Conservation (phyloP, 2,329 filamentous ascomycete genomes). For the Knufia petricola region DNA sequence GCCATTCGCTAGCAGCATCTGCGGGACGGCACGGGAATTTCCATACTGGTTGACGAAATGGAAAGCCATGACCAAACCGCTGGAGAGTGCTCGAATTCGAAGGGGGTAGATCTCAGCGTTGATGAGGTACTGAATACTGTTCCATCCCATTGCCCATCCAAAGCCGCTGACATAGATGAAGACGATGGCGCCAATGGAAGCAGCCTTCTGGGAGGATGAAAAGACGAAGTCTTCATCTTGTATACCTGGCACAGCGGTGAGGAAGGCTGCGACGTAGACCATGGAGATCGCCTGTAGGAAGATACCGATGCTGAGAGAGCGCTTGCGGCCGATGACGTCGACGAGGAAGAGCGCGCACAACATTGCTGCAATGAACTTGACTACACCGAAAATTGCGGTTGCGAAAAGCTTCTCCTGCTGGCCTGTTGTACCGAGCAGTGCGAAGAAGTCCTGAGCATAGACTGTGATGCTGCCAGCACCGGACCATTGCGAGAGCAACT, state of each 20-base stretch:
- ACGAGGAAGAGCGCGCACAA: slow-evolving; percentile 68
- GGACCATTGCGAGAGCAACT: slow-evolving; percentile 65
- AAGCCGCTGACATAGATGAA: slow-evolving; percentile 38
- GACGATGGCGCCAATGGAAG: slow-evolving; percentile 33
- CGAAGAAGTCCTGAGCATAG: slow-evolving; percentile 66
- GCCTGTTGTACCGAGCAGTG: slow-evolving; percentile 59
- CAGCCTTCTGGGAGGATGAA: slow-evolving; percentile 22
- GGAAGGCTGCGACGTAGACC: slow-evolving; percentile 46
- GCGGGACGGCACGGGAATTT: slow-evolving; percentile 25
- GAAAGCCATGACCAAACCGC: slow-evolving; percentile 36
- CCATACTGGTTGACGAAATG: slow-evolving; percentile 32
- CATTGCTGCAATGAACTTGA: slow-evolving; percentile 60
- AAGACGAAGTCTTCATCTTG: slow-evolving; percentile 25
- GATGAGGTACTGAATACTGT: slow-evolving; percentile 38
- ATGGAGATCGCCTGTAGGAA: slow-evolving; percentile 41
- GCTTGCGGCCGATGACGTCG: slow-evolving; percentile 67
- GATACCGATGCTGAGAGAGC: slow-evolving; percentile 41
- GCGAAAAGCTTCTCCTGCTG: slow-evolving; percentile 60
- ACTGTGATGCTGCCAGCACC: slow-evolving; percentile 66
- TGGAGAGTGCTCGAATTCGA: slow-evolving; percentile 33
- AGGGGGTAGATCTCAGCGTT: slow-evolving; percentile 39
- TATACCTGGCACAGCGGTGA: slow-evolving; percentile 26
- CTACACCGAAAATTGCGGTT: slow-evolving; percentile 65
- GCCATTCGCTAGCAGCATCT: slow-evolving; percentile 43
- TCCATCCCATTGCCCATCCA: slow-evolving; percentile 41